Conservation (phyloP, 1,284 basidiomycete genomes). For the Fistulina hepatica region DNA sequence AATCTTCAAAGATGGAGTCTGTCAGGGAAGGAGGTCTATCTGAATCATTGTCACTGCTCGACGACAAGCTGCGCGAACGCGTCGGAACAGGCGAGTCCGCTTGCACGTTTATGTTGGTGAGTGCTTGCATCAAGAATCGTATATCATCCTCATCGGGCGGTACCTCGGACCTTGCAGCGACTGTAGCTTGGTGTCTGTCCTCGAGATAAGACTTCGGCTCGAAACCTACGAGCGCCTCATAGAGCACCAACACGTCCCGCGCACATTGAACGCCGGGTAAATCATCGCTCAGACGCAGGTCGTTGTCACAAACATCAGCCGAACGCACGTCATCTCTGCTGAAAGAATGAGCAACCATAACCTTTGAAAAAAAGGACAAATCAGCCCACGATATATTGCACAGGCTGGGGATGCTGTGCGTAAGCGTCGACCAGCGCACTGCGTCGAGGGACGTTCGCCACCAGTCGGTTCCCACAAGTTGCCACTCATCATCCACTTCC, state of each 20-base stretch:
- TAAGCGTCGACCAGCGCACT: neutral
- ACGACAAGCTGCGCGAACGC: too few relatives aligned
- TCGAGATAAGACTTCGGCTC: neutral
- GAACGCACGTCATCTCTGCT: neutral
- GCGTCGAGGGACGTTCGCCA: neutral
- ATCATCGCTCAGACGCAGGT: neutral
- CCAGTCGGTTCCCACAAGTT: neutral
- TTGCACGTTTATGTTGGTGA: too few relatives aligned
- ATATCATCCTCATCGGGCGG: neutral
- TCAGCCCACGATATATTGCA: neutral
- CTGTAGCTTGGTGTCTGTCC: neutral
- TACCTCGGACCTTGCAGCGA: neutral
- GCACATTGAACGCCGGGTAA: neutral
- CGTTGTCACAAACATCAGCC: too few relatives aligned
- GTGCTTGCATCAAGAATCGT: neutral
- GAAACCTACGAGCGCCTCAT: neutral
- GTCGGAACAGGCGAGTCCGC: too few relatives aligned
- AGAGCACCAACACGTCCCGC: neutral
- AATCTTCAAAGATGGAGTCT: neutral
- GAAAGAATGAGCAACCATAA: neutral
- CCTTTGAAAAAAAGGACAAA: neutral
- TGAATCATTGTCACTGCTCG: neutral
- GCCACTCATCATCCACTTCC: constrained; percentile 1
- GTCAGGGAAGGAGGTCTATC: neutral
- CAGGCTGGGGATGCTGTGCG: neutral